phyloP scores from a whole-genome alignment of 1,284 basidiomycete genomes.

The Neonothopanus nambi region DNA sequence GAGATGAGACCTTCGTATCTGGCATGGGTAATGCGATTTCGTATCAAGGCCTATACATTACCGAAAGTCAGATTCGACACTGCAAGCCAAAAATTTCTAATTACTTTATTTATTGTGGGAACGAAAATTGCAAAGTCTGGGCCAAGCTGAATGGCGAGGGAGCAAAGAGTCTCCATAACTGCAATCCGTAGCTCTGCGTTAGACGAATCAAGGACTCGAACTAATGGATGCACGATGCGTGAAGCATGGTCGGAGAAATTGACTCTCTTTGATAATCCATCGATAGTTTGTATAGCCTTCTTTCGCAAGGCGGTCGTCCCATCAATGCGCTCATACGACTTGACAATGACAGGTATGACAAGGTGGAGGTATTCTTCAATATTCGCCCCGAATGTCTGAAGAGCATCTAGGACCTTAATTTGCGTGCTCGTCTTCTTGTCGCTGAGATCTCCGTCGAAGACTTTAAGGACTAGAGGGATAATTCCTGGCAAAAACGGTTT shows the following conservation, averaged over 20 bases:
- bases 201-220: conserved; percentile 80
- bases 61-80: neutral
- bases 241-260: conserved; percentile 99
- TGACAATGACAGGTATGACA: conserved; percentile 93
- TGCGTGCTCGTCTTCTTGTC: conserved; percentile 81
- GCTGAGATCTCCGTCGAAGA: conserved; percentile 85
- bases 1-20: conserved; percentile 89
- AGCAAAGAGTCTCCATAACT: conserved; percentile 93
- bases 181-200: conserved; percentile 85
- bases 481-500: conserved; percentile 95
- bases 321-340: conserved; percentile 86
- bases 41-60: conserved; percentile 66
- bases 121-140: conserved; percentile 98
- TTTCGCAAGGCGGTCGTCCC: conserved; percentile 79
- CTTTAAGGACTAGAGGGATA: conserved; percentile 86
- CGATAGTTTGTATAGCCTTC: conserved; percentile 90
- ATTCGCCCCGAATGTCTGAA: conserved; percentile 93
- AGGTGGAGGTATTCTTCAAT: conserved; percentile 98
- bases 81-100: conserved; percentile 16
- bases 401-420: conserved; percentile 92
- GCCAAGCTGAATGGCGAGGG: conserved; percentile 91
- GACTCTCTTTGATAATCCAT: conserved; percentile 88
- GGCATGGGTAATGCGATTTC: conserved; percentile 81
- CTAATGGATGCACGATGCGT: conserved; percentile 94
- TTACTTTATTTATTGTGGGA: conserved; percentile 93